Percentiles rank a stretch among this genome's conserved stretches.
These are phyloP conservation scores for Trichoderma lentiforme DNA, from an alignment of 2,329 filamentous ascomycete genomes.

Conservation along the genomic window DNA sequence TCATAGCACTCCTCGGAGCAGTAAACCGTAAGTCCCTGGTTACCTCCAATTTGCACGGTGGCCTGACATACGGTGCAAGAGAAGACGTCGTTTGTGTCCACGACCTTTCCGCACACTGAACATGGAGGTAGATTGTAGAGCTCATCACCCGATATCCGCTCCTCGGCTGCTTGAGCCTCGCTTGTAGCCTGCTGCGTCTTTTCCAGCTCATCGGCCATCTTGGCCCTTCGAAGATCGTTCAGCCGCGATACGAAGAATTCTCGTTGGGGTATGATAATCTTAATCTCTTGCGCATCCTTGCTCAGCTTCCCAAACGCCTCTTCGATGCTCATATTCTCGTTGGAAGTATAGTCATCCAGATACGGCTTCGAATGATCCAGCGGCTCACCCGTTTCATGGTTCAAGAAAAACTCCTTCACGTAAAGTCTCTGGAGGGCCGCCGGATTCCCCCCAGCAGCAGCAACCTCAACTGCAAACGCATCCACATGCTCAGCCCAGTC, in stretches of 20 bases:
- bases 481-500: slow-evolving; percentile 34
- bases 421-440: slow-evolving; percentile 39
- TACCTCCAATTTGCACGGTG: slow-evolving; percentile 37
- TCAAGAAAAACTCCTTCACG: slow-evolving; percentile 41
- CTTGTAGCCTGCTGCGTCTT: slow-evolving; percentile 38
- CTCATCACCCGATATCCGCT: slow-evolving; percentile 29
- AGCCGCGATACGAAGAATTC: slow-evolving; percentile 39
- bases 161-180: slow-evolving; percentile 31
- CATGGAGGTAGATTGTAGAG: slow-evolving; percentile 41
- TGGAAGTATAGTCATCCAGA: slow-evolving; percentile 35
- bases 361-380: slow-evolving; percentile 38
- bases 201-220: slow-evolving; percentile 47
- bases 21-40: slow-evolving; percentile 39
- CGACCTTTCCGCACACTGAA: slow-evolving; percentile 35
- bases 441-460: slow-evolving; percentile 30
- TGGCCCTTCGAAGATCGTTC: slow-evolving; percentile 47
- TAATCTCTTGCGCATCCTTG: slow-evolving; percentile 31
- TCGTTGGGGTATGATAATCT: slow-evolving; percentile 34
- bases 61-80: slow-evolving; percentile 47
- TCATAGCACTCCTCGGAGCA: slow-evolving; percentile 44
- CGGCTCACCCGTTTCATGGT: slow-evolving; percentile 32
- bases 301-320: slow-evolving; percentile 35
- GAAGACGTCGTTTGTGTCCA: slow-evolving; percentile 36
- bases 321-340: slow-evolving; percentile 30
- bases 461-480: slow-evolving; percentile 34